A percentile compares a stretch with the other conserved stretches of the same genome.
These are phyloP conservation scores for Pichia membranifaciens DNA, from an alignment of 805 yeast genomes.

Conservation along the genomic window DNA sequence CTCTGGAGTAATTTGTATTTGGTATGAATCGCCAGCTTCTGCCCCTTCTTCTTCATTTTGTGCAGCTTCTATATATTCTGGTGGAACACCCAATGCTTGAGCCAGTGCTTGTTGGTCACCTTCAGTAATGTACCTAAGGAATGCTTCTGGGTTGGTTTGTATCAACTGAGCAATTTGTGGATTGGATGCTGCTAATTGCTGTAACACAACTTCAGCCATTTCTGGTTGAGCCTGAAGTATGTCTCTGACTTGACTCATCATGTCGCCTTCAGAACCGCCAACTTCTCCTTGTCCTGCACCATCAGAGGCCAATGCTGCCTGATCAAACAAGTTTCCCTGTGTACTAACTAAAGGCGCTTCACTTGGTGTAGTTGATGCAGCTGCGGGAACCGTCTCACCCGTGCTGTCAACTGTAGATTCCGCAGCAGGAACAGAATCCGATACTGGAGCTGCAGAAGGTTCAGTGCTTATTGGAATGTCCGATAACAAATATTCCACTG, in stretches of 20 bases:
- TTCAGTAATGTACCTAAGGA: conserved; percentile 64
- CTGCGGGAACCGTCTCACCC: conserved; percentile 31
- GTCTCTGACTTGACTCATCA: conserved; percentile 58
- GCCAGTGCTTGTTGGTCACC: conserved; percentile 53
- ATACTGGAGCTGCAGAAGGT: conserved; percentile 11
- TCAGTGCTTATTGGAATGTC: conserved; percentile 46
- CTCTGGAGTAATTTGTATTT: conserved; percentile 61
- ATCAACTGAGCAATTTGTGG: conserved; percentile 82
- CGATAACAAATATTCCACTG: conserved; percentile 87
- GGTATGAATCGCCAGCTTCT: conserved; percentile 31
- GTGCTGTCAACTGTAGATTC: conserved; percentile 18
- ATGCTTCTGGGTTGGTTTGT: conserved; percentile 84
- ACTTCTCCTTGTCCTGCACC: conserved; percentile 26
- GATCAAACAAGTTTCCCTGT: conserved; percentile 45
- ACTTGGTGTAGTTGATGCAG: conserved; percentile 23
- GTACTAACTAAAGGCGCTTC: conserved; percentile 1
- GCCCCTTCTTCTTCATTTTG: conserved; percentile 35
- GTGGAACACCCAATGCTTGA: conserved; percentile 36
- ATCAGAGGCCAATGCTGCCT: conserved; percentile 37
- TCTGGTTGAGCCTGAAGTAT: conserved; percentile 84
- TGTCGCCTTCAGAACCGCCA: conserved; percentile 25
- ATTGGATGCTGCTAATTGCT: conserved; percentile 71
- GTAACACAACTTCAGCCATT: conserved; percentile 75
- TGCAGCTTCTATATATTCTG: conserved; percentile 32
- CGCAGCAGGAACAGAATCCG: conserved; percentile 21